Evolutionary conservation across 2,329 filamentous ascomycete genomes (phyloP).

Genomic region (Fusarium compactum): DNA sequence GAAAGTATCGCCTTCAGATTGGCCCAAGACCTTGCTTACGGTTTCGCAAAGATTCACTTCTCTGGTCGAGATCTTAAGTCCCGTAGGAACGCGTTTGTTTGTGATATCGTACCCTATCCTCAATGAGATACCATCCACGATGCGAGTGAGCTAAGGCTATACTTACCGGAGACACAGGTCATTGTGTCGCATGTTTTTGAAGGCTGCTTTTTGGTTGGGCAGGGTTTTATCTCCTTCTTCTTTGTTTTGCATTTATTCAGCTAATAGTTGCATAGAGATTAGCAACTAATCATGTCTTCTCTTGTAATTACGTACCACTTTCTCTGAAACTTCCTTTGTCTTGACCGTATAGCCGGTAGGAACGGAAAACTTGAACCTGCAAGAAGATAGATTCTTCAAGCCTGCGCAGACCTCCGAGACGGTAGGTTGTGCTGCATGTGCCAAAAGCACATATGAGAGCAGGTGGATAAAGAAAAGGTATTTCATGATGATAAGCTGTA

Average conservation of each 20-base stretch:
- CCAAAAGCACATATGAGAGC: background rate
- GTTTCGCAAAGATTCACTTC: background rate
- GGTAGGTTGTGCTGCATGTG: background rate
- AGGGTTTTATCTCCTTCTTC: background rate
- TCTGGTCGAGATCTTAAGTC: background rate
- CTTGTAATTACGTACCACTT: fast-evolving
- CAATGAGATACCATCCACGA: background rate
- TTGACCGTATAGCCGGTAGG: background rate
- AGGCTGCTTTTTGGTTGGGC: background rate
- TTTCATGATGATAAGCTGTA: too few species aligned
- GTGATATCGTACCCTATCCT: fast-evolving
- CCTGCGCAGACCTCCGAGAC: background rate
- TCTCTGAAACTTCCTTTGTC: background rate
- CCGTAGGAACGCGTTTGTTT: background rate
- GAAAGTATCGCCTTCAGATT: background rate
- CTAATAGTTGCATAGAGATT: fast-evolving
- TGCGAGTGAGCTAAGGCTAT: fast-evolving
- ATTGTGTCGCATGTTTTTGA: background rate
- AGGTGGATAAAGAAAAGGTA: background rate
- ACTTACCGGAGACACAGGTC: background rate
- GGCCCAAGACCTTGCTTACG: background rate
- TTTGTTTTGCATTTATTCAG: background rate
- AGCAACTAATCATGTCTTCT: too few species aligned
- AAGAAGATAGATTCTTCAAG: background rate
- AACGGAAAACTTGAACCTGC: background rate